These are phyloP conservation scores for Dendrobium catenatum DNA, from an alignment of 106 monocot species.

Conservation along the genomic window DNA sequence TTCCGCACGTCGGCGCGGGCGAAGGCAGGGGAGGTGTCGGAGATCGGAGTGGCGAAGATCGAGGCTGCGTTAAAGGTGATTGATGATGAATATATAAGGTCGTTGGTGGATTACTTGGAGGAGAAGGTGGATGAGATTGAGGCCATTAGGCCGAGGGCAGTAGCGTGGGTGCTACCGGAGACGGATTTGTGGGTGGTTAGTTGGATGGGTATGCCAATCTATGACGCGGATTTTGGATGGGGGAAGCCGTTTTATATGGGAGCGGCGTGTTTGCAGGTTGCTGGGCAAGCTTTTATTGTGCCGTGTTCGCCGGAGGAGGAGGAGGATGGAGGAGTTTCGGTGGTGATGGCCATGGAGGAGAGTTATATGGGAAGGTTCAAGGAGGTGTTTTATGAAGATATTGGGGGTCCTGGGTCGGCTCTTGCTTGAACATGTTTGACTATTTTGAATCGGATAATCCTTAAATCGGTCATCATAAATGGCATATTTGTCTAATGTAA, in stretches of 20 bases:
- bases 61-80: slow-evolving; percentile 7
- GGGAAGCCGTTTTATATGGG: slow-evolving; percentile 42
- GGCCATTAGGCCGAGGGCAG: neutral
- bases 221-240: slow-evolving; percentile 55
- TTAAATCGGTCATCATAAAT: too few species aligned
- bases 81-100: slow-evolving; percentile 35
- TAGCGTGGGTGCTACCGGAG: slow-evolving; percentile 8
- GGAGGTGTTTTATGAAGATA: slow-evolving; percentile 19
- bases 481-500: too few species aligned
- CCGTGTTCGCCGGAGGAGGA: neutral
- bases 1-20: slow-evolving; percentile 16
- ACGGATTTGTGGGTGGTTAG: slow-evolving; percentile 29
- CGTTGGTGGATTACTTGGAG: slow-evolving; percentile 49
- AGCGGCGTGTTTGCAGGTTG: slow-evolving; percentile 14
- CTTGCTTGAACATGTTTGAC: too few species aligned
- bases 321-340: slow-evolving; percentile 10
- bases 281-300: slow-evolving; percentile 22
- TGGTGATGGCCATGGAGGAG: slow-evolving; percentile 27
- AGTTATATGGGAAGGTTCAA: slow-evolving; percentile 21
- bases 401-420: neutral
- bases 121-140: too few species aligned
- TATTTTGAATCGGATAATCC: too few species aligned
- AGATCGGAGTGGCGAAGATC: slow-evolving; percentile 12
- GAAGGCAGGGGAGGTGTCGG: neutral
- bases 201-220: slow-evolving; percentile 36